Conservation (phyloP, 441 rosid species). For the Brassica balearica region DNA sequence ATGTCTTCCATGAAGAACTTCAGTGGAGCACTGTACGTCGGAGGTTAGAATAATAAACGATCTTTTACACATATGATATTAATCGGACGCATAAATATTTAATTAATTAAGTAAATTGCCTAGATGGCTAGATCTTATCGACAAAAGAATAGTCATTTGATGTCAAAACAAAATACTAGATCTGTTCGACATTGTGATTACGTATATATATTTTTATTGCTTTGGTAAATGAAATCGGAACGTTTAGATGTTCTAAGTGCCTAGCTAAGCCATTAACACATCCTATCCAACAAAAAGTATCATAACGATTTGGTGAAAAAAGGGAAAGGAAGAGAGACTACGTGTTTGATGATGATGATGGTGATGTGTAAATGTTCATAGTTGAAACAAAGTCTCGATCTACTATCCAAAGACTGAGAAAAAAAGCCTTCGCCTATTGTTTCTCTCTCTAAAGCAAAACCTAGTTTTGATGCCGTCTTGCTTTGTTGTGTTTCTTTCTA, state of each 20-base stretch:
- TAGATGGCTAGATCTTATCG: no score
- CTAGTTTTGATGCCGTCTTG: not conserved
- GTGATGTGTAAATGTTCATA: not conserved
- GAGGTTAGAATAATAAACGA: not conserved
- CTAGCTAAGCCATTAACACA: not conserved
- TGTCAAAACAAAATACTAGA: no score
- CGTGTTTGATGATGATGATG: not conserved
- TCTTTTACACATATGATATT: not conserved
- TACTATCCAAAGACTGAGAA: not conserved
- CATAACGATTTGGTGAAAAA: not conserved
- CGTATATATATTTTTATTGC: no score
- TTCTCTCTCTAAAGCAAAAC: not conserved
- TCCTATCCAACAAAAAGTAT: not conserved
- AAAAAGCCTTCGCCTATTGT: not conserved
- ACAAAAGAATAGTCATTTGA: no score
- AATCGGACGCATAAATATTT: not conserved
- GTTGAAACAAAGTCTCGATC: not conserved
- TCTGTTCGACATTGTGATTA: no score
- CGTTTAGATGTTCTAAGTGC: not conserved
- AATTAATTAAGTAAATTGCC: no score
- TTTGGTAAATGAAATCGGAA: not conserved
- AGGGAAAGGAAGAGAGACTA: not conserved
- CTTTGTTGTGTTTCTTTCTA: not conserved
- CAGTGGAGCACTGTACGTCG: not conserved
- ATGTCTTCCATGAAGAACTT: not conserved